These are phyloP conservation scores for Sicyos edulis DNA, from an alignment of 306 rosid species.

Conservation along the genomic window DNA sequence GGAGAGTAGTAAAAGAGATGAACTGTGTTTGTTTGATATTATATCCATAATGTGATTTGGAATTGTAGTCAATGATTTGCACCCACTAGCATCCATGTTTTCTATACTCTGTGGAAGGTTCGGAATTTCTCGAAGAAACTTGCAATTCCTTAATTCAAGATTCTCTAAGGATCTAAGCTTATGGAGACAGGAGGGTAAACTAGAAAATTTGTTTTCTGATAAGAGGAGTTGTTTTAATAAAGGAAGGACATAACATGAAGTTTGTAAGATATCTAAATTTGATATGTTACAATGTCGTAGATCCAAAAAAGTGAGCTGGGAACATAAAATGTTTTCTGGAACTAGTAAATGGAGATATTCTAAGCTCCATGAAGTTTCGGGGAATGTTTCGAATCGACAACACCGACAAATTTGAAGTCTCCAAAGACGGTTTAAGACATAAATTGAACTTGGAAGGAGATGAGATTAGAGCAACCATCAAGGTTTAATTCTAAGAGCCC, in stretches of 20 bases:
- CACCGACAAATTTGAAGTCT: background rate
- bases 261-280: background rate
- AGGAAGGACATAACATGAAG: background rate
- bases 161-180: background rate
- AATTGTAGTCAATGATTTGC: background rate
- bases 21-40: background rate
- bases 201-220: background rate
- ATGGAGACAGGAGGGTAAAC: background rate
- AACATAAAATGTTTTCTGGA: background rate
- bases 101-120: background rate
- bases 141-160: background rate
- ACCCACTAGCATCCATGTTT: background rate
- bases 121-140: background rate
- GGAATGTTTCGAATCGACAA: background rate
- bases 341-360: background rate
- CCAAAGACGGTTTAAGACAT: background rate
- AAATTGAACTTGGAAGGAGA: background rate
- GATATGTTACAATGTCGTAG: constrained; percentile 1
- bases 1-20: background rate
- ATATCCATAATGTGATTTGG: background rate
- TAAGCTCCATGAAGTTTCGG: background rate
- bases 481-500: accelerated
- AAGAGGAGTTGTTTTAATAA: background rate
- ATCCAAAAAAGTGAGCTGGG: background rate
- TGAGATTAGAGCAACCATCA: background rate